A percentile compares a stretch with the other conserved stretches of the same genome.
phyloP scores from a whole-genome alignment of 2,329 filamentous ascomycete species.

The Scolecobasidium constrictum region DNA sequence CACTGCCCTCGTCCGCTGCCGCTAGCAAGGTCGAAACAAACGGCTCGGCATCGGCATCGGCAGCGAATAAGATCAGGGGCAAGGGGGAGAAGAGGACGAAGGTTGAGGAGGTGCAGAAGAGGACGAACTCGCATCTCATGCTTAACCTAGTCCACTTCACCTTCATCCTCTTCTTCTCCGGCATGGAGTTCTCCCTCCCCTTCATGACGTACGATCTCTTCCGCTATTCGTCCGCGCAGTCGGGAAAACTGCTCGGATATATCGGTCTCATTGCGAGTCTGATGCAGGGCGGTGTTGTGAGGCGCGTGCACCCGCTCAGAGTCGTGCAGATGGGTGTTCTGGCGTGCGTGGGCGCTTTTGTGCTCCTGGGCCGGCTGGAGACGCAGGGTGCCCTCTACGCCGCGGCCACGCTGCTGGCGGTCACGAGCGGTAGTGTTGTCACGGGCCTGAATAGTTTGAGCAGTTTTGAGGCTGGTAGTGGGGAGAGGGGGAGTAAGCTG shows the following conservation, averaged over 20 bases:
- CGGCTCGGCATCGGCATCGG: conserved; percentile 4
- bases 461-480: conserved; percentile 73
- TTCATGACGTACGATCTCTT: conserved; percentile 98
- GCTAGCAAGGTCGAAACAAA: conserved; percentile 13
- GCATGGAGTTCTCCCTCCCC: conserved; percentile 93
- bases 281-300: conserved; percentile 86
- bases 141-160: conserved; percentile 79
- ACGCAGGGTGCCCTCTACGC: conserved; percentile 63
- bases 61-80: conserved; percentile 11
- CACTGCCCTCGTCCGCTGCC: conserved; percentile 46
- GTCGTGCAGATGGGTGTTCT: conserved; percentile 72
- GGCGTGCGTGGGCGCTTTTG: conserved; percentile 68
- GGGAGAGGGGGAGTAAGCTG: conserved; percentile 75
- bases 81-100: neutral
- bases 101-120: conserved; percentile 13
- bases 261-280: conserved; percentile 84
- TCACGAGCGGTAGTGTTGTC: conserved; percentile 90
- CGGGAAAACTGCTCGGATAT: conserved; percentile 78
- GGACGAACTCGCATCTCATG: conserved; percentile 73
- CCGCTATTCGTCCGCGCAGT: conserved; percentile 64
- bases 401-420: conserved; percentile 72
- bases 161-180: conserved; percentile 94
- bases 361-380: conserved; percentile 60
- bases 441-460: conserved; percentile 86
- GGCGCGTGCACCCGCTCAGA: conserved; percentile 68